Evolutionary conservation across 2,329 filamentous ascomycete species (phyloP).

Genomic region (Neofusicoccum cordaticola): DNA sequence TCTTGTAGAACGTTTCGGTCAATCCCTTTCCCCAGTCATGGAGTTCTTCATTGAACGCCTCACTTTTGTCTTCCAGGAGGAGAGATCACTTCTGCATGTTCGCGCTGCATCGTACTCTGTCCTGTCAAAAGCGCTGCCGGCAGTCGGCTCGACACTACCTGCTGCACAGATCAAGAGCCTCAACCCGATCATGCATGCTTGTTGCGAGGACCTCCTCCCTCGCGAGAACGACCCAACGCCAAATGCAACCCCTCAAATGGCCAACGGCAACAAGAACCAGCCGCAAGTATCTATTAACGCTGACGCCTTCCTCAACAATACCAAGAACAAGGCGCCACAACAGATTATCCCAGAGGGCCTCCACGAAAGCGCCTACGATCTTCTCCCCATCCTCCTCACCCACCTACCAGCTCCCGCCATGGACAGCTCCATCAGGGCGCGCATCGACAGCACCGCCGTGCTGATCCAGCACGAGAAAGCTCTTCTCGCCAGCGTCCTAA

Average conservation of each 20-base stretch:
- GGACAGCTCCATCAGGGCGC: constrained; percentile 67
- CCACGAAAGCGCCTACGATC: constrained; percentile 53
- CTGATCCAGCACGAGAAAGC: constrained; percentile 65
- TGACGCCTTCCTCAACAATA: constrained; percentile 64
- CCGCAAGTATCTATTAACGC: constrained; percentile 56
- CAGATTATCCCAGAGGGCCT: constrained; percentile 46
- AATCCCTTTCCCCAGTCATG: constrained; percentile 57
- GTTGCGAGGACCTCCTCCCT: constrained; percentile 71
- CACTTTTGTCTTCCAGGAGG: constrained; percentile 64
- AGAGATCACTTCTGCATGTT: constrained; percentile 50
- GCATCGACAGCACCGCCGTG: constrained; percentile 79
- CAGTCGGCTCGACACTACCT: constrained; percentile 64
- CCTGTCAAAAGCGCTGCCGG: constrained; percentile 55
- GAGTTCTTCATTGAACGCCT: constrained; percentile 69
- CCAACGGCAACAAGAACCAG: constrained; percentile 41
- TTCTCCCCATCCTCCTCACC: constrained; percentile 64
- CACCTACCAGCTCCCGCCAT: constrained; percentile 65
- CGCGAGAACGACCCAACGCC: constrained; percentile 35
- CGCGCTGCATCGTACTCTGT: constrained; percentile 62
- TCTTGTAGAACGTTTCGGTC: constrained; percentile 58
- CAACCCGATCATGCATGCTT: constrained; percentile 60
- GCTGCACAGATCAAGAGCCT: constrained; percentile 66
- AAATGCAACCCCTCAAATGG: constrained; percentile 37
- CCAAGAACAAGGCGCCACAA: constrained; percentile 28
- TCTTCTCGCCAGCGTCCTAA: constrained; percentile 78